These are phyloP conservation scores for Wolfiporia cocos DNA, from an alignment of 1,284 basidiomycete genomes.

Conservation along the genomic window DNA sequence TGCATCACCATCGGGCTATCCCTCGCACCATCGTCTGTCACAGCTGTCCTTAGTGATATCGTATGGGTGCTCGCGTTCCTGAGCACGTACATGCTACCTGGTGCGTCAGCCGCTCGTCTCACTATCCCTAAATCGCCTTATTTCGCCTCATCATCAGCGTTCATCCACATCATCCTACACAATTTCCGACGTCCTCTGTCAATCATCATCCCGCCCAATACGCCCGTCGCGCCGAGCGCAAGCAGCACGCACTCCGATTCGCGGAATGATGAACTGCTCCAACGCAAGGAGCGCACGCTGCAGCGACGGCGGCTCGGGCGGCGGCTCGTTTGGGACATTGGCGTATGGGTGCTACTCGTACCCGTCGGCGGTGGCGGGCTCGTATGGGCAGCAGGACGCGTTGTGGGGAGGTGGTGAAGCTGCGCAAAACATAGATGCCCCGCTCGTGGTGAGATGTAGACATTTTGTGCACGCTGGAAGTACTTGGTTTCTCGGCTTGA, in stretches of 20 bases:
- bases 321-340: slow-evolving; percentile 66
- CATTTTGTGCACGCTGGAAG: no score
- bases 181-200: slow-evolving; percentile 65
- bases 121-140: slow-evolving; percentile 3
- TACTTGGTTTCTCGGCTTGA: no score
- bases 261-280: slow-evolving; percentile 53
- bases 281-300: slow-evolving; percentile 68
- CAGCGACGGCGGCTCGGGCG: slow-evolving; percentile 58
- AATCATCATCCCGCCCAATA: slow-evolving; percentile 53
- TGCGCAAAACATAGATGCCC: no score
- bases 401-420: slow-evolving; percentile 36
- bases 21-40: slow-evolving; percentile 31
- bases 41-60: slow-evolving; percentile 38
- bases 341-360: slow-evolving; percentile 57
- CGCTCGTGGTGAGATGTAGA: no score
- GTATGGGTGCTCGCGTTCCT: slow-evolving; percentile 42
- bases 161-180: slow-evolving; percentile 61
- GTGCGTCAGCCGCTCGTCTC: slow-evolving; percentile 23
- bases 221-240: slow-evolving; percentile 14
- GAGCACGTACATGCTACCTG: slow-evolving; percentile 56
- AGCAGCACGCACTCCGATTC: slow-evolving; percentile 23
- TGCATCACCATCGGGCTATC: slow-evolving; percentile 37
- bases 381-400: slow-evolving; percentile 46
- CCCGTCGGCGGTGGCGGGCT: slow-evolving; percentile 46
- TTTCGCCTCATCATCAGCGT: slow-evolving; percentile 29